Evolutionary conservation across 129 eudicot species (phyloP).

Genomic region (Silybum marianum): DNA sequence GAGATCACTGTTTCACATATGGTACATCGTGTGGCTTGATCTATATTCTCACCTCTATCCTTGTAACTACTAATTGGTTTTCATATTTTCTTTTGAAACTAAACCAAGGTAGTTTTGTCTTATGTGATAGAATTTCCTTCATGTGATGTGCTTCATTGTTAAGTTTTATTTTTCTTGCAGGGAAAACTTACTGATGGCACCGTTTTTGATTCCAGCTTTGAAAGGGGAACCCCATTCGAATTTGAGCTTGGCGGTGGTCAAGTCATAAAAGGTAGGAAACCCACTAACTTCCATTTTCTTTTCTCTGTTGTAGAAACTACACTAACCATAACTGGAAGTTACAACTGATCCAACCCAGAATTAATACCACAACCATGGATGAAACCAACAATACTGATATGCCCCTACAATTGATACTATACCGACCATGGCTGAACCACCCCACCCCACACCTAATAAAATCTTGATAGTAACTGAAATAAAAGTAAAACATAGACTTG

Average conservation of each 20-base stretch:
- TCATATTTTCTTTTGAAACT: neutral
- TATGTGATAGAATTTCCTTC: neutral
- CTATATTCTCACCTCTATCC: neutral
- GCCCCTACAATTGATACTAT: neutral
- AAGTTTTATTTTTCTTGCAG: conserved; percentile 43
- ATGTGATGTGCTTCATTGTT: neutral
- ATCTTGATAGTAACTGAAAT: no score
- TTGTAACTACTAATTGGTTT: neutral
- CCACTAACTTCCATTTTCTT: neutral
- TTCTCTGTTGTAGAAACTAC: neutral
- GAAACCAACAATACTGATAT: neutral
- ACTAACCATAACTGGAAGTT: neutral
- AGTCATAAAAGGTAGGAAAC: conserved; percentile 76
- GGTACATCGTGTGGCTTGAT: neutral
- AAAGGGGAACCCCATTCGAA: conserved; percentile 96
- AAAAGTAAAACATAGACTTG: no score
- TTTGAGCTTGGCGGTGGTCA: conserved; percentile 94
- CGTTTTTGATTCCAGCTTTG: conserved; percentile 95
- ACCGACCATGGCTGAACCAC: neutral
- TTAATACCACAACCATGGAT: neutral
- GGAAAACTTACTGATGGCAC: conserved; percentile 95
- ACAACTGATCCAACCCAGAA: neutral
- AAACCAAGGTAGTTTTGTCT: neutral
- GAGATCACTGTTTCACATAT: neutral
- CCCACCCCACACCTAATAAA: no score